These are phyloP conservation scores for Phialophora chinensis DNA, from an alignment of 2,329 filamentous ascomycete genomes.

Conservation along the genomic window DNA sequence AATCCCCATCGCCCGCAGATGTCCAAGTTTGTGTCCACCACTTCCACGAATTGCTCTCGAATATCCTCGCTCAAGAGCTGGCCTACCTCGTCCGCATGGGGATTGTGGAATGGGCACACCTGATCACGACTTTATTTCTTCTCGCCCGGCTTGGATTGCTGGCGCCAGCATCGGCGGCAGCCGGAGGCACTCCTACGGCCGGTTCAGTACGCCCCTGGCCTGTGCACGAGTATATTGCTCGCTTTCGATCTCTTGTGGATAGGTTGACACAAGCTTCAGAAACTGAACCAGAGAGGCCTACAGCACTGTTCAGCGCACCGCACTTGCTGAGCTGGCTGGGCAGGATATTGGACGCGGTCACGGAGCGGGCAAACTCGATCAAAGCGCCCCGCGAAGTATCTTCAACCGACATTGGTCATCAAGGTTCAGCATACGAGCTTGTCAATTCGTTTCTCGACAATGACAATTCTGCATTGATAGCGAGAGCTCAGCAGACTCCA, in stretches of 20 bases:
- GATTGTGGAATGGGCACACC: conserved; percentile 26
- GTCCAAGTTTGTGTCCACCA: conserved; percentile 7
- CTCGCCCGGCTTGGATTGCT: conserved; percentile 26
- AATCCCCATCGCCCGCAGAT: conserved; percentile 8
- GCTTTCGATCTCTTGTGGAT: conserved; percentile 13
- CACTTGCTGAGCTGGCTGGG: conserved; percentile 27
- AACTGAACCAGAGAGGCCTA: background rate
- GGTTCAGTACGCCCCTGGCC: background rate
- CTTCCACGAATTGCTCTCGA: conserved; percentile 17
- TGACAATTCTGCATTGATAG: background rate
- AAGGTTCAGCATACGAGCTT: conserved; percentile 29
- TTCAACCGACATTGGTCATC: background rate
- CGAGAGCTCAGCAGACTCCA: background rate
- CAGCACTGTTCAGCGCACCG: background rate
- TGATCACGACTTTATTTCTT: conserved; percentile 31
- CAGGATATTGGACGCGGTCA: conserved; percentile 23
- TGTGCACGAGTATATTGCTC: conserved; percentile 13
- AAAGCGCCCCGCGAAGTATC: background rate
- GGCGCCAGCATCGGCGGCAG: background rate
- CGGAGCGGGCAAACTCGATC: background rate
- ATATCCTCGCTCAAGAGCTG: conserved; percentile 16
- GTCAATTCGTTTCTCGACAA: conserved; percentile 31
- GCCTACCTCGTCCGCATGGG: conserved; percentile 25
- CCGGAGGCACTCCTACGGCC: background rate
- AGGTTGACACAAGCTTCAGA: background rate